A percentile compares a stretch with the other conserved stretches of the same genome.
phyloP scores from a whole-genome alignment of 2,329 filamentous ascomycete genomes.

The Bertia moriformis region DNA sequence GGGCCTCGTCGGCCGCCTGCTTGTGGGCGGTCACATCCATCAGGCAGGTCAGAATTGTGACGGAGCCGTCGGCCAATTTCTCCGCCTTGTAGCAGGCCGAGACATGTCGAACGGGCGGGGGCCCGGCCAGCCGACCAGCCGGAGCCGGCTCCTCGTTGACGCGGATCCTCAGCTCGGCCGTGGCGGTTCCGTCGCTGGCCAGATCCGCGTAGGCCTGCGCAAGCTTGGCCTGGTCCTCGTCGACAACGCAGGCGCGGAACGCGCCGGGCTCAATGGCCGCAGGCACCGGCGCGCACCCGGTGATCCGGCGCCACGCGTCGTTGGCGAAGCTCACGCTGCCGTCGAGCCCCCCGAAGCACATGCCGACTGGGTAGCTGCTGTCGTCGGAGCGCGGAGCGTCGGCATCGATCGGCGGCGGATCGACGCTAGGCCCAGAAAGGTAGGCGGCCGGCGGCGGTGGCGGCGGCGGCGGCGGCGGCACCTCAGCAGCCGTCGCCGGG shows the following conservation, averaged over 20 bases:
- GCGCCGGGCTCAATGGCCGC: conserved; percentile 12
- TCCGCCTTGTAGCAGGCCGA: conserved; percentile 32
- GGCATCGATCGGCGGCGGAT: too few species aligned
- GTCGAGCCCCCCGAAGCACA: conserved; percentile 53
- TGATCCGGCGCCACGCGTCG: conserved; percentile 45
- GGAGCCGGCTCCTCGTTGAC: too few species aligned
- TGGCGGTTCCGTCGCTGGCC: conserved; percentile 18
- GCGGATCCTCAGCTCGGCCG: conserved; percentile 29
- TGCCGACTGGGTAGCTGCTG: conserved; percentile 62
- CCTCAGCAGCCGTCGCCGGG: too few species aligned
- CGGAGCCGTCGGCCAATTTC: conserved; percentile 22
- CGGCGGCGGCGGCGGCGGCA: too few species aligned
- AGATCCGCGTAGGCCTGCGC: conserved; percentile 24
- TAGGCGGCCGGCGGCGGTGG: too few species aligned
- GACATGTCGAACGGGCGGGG: conserved; percentile 21
- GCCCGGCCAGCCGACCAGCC: not conserved
- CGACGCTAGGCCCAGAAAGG: too few species aligned
- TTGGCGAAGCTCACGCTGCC: conserved; percentile 60
- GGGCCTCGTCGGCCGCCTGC: conserved; percentile 29
- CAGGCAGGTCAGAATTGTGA: conserved; percentile 30
- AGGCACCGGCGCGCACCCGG: conserved; percentile 20
- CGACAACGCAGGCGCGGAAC: conserved; percentile 27
- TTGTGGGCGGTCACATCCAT: conserved; percentile 36
- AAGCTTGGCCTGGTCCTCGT: conserved; percentile 27
- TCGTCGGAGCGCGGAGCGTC: too few species aligned